Percentiles rank a stretch among this genome's conserved stretches.
phyloP scores from a whole-genome alignment of 345 rosid species.

The Populus deltoides region DNA sequence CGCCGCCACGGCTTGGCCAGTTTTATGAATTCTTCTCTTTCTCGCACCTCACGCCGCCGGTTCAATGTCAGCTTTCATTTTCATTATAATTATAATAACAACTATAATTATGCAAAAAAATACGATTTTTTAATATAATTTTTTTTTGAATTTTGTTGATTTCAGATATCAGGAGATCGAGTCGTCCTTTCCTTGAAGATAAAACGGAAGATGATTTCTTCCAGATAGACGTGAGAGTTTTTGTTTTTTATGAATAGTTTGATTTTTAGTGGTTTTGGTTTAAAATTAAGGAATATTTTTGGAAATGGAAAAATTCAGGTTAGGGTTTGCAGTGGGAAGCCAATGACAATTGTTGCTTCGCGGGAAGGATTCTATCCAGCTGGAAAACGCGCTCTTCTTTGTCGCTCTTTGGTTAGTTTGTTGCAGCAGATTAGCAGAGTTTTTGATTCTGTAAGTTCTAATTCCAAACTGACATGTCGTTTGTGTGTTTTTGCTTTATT shows the following conservation, averaged over 20 bases:
- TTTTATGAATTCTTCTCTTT: slow-evolving; percentile 37
- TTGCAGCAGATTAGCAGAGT: slow-evolving; percentile 31
- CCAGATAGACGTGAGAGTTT: slow-evolving; percentile 74
- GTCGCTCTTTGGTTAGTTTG: slow-evolving; percentile 26
- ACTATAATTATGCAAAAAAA: background rate
- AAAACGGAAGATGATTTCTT: slow-evolving; percentile 33
- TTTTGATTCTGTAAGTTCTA: slow-evolving; percentile 28
- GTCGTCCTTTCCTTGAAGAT: slow-evolving; percentile 21
- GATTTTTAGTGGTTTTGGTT: background rate
- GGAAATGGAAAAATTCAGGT: slow-evolving; percentile 13
- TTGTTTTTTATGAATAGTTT: background rate
- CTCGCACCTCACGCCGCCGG: slow-evolving; percentile 32
- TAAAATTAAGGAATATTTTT: background rate
- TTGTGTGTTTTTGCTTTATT: background rate
- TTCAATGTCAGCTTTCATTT: slow-evolving; percentile 23
- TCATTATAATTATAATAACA: background rate
- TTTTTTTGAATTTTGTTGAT: background rate
- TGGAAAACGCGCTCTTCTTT: slow-evolving; percentile 21
- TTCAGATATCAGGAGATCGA: slow-evolving; percentile 31
- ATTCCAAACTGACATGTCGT: background rate
- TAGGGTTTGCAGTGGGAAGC: slow-evolving; percentile 34
- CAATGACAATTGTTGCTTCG: slow-evolving; percentile 32
- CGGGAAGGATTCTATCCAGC: slow-evolving; percentile 32
- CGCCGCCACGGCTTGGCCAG: slow-evolving; percentile 32
- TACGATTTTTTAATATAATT: background rate